Evolutionary conservation across 1,139 yeast genomes (phyloP), one percentile per base, ranked within the genome.

Genomic region (Kurtzmaniella quercitrusa): DNA sequence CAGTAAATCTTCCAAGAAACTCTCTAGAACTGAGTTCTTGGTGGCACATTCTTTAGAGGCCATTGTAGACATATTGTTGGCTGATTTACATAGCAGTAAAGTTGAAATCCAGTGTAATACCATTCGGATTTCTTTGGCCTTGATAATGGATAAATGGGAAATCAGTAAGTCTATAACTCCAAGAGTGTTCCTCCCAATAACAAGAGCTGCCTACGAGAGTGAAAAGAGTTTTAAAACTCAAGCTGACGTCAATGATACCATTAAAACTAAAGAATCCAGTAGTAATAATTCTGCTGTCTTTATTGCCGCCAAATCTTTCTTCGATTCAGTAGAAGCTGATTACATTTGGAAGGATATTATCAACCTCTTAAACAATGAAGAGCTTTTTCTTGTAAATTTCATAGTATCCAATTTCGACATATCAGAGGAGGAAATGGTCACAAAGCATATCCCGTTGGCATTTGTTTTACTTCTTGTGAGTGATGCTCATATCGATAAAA

Each of bases 81-180:
- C 68, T 9, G 58, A 79, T 48, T 65, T 85, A 1, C 53, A 60
- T 0, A 48, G 48, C 2, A 51, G 63, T 0, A 46, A 48, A 0
- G 47, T 47, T 19, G 52, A 54, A 11, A 60, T 67, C 23, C 68
- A 73, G 37, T 66, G 75, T 1, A 74, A 74, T 33, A 82, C 87
- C 0, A 79, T 81, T 51, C 79, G 75, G 46, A 81, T 90, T 9
- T 73, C 88, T 2, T 67, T 83, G 23, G 59, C 70, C 3, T 78
- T 94, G 5, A 73, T 90, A 5, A 79, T 90, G 81, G 98, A 93
- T 57, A 78, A 89, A 51, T 93, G 98, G 98, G 98, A 93, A 61
- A 82, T 93, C 34, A 93, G 96, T 12, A 80, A 82, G 18, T 62
- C 75, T 23, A 68, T 91, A 1, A 80, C 90, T 0, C 94, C 96